Base-by-base conservation (phyloP, 2,329 filamentous ascomycete species). In the Aureobasidium sp. region DNA sequence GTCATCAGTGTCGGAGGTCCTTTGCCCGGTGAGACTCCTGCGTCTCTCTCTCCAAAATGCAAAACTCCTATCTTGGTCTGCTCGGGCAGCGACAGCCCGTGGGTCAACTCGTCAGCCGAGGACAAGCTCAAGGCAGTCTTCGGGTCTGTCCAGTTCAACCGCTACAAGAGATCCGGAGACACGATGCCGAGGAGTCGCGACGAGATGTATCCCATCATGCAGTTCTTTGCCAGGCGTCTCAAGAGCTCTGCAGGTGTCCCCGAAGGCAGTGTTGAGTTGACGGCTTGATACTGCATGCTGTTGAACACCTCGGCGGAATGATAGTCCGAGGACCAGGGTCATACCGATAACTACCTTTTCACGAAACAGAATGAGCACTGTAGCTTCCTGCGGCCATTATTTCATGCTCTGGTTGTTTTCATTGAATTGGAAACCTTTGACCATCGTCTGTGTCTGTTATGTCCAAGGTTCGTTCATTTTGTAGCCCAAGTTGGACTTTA, bases 201-300 rank as follows among this genome's bases (percentile, higher is more conserved):
- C 11, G 92, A 97, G 78, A 92, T 95, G 81, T 70, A 92, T 68
- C 91, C 92, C 0, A 81, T 96, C 62, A 96, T 96, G 90, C 84
- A 87, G 69, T 96, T 86, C 71, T 81, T 91, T 67, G 86, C 86
- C 0, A 81, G 86, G 54, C 80, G 86, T 67, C 72, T 94, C 66
- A 69, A 75, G 64, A 83, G 80, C 66, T 75, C 72, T 45, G 77
- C 74, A 60, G 81, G 81, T 0, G 77, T 82, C 7, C 81, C 80
- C 0, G 74, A 77, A 60, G 81, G 79, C 0, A 78, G 76, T 64
- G 74, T 81, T 1, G 81, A 83, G 67, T 62, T 83, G 45, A 50
- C 55, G 21, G 40, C 31, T 46, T 57, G 53, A 46, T 53, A n/a
- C 13, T 15, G 10, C 27, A 7, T 29, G 27, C 27, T 9, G 17